phyloP scores from a whole-genome alignment of 106 monocot genomes.

The Dendrobium officinale region DNA sequence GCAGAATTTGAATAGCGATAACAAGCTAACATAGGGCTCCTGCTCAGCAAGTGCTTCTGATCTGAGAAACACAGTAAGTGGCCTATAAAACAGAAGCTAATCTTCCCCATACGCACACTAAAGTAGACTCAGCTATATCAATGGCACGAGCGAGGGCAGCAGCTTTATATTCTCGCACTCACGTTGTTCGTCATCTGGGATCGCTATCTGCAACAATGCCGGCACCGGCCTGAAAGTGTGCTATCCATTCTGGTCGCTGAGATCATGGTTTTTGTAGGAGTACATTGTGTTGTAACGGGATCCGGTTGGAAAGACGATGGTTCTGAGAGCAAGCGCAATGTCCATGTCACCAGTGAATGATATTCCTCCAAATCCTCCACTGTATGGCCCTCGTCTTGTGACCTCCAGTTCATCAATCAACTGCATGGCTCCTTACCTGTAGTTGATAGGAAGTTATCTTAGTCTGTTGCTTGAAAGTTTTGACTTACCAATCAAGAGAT shows the following conservation, averaged over 20 bases:
- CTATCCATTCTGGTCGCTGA: constrained; percentile 7
- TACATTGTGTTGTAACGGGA: constrained; percentile 7
- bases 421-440: constrained; percentile 60
- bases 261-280: constrained; percentile 8
- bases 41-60: not conserved
- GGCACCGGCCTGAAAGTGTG: constrained; percentile 55
- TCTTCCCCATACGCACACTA: constrained; percentile 10
- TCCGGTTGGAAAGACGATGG: constrained; percentile 12
- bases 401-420: constrained; percentile 52
- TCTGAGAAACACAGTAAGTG: not conserved
- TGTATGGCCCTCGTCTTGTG: constrained; percentile 53
- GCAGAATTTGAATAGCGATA: not conserved
- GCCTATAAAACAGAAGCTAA: not conserved
- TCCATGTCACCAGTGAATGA: constrained; percentile 33
- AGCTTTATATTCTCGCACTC: constrained; percentile 72
- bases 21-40: not conserved
- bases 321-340: constrained; percentile 8
- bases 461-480: too few relatives aligned
- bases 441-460: not conserved
- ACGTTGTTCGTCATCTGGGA: constrained; percentile 63
- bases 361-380: constrained; percentile 49
- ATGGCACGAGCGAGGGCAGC: constrained; percentile 62
- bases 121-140: constrained; percentile 59
- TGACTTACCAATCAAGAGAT: too few relatives aligned
- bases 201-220: constrained; percentile 73